Evolutionary conservation across 495 filamentous ascomycete species (phyloP).

Genomic region (Xylaria intraflava): DNA sequence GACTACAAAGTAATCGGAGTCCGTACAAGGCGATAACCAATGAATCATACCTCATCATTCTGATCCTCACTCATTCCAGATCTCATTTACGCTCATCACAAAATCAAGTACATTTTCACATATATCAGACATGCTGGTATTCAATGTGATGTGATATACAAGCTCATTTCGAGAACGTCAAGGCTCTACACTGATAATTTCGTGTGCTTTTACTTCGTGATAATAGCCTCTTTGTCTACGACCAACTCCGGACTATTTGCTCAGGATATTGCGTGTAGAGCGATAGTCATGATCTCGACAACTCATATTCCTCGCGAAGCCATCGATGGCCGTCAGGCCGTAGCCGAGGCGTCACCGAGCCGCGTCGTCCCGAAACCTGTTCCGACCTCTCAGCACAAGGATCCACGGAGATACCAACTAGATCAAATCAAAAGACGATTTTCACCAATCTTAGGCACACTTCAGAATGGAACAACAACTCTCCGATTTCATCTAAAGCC

Average conservation of each 20-base stretch:
- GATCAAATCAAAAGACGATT: slow-evolving; percentile 69
- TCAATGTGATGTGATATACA: no score
- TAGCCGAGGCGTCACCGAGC: slow-evolving; percentile 32
- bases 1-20: not conserved
- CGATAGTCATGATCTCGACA: slow-evolving; percentile 22
- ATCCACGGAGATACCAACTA: slow-evolving; percentile 71
- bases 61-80: no score
- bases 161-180: no score
- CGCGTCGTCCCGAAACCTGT: slow-evolving; percentile 58
- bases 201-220: no score
- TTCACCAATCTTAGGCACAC: slow-evolving; percentile 50
- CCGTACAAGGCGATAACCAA: not conserved
- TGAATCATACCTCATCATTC: slow-evolving; percentile 13
- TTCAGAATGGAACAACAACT: slow-evolving; percentile 45
- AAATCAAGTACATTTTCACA: no score
- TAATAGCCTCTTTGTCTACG: not conserved
- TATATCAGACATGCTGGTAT: no score
- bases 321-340: slow-evolving; percentile 32
- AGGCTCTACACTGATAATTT: no score
- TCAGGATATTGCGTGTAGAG: not conserved
- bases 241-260: not conserved
- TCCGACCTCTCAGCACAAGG: slow-evolving; percentile 55
- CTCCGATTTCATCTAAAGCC: slow-evolving; percentile 61
- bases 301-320: slow-evolving; percentile 15
- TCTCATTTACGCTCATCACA: no score